Evolutionary conservation across 2,329 filamentous ascomycete species (phyloP).

Genomic region (Ophiocordyceps sinensis): DNA sequence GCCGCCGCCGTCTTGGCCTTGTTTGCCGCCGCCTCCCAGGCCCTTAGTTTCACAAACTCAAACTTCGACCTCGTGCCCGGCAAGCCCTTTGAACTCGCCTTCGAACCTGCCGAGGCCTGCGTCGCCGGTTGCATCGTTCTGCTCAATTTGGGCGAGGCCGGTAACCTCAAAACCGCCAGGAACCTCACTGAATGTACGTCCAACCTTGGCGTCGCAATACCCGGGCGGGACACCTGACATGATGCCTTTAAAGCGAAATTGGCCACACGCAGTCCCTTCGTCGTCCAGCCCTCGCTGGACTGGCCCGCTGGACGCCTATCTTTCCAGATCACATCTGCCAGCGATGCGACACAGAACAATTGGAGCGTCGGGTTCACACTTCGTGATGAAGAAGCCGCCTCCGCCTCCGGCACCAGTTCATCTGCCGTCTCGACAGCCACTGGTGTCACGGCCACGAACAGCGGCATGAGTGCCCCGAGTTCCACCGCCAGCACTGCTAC

Average conservation of each 20-base stretch:
- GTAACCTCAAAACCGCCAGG: no score
- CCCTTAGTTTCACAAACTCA: constrained; percentile 17
- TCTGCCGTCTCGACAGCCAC: not conserved
- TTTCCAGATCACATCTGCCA: not conserved
- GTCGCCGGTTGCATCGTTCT: constrained; percentile 18
- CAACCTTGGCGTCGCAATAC: no score
- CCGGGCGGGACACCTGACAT: no score
- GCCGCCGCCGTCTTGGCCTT: constrained; percentile 16
- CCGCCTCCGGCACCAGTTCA: not conserved
- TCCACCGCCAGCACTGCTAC: no score
- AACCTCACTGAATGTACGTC: constrained; percentile 12
- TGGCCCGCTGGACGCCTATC: not conserved
- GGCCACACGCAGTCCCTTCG: no score
- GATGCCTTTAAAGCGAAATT: no score
- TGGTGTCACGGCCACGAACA: no score
- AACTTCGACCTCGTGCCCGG: constrained; percentile 13
- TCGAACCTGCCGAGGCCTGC: constrained; percentile 10
- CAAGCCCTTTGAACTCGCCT: constrained; percentile 17
- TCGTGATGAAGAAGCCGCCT: not conserved
- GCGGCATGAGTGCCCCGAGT: no score
- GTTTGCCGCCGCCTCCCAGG: constrained; percentile 11
- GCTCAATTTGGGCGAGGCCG: no score
- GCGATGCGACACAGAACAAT: not conserved
- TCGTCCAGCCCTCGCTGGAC: no score
- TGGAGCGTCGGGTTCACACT: not conserved